Conservation (phyloP, 2,329 filamentous ascomycete species). For the Aspergillus sp. region DNA sequence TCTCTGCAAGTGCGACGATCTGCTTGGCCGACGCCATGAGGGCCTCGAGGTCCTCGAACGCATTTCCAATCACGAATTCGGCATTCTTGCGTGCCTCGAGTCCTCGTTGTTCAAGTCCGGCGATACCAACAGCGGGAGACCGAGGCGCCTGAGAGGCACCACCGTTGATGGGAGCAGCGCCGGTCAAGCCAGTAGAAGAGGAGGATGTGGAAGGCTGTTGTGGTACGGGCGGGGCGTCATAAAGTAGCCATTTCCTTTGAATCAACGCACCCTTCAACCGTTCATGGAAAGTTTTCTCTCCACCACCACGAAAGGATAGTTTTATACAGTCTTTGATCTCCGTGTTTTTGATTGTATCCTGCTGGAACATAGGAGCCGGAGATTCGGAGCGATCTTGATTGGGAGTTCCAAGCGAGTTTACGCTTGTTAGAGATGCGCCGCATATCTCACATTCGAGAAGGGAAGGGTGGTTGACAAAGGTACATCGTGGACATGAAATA, state of each 20-base stretch:
- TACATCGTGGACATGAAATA: slow-evolving; percentile 75
- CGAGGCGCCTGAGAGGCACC: slow-evolving; percentile 24
- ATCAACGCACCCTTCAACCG: slow-evolving; percentile 82
- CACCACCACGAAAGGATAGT: slow-evolving; percentile 84
- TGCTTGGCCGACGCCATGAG: slow-evolving; percentile 98
- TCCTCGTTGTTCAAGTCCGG: slow-evolving; percentile 82
- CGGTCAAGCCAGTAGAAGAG: slow-evolving; percentile 29
- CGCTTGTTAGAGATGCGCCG: slow-evolving; percentile 67
- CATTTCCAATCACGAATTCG: slow-evolving; percentile 84
- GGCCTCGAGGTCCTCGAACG: slow-evolving; percentile 94
- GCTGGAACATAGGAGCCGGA: slow-evolving; percentile 66
- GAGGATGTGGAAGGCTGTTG: slow-evolving; percentile 52
- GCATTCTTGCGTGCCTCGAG: slow-evolving; percentile 87
- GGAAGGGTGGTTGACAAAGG: slow-evolving; percentile 89
- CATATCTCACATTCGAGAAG: slow-evolving; percentile 87
- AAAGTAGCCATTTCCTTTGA: slow-evolving; percentile 92
- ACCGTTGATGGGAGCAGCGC: slow-evolving; percentile 18
- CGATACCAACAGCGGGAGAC: slow-evolving; percentile 76
- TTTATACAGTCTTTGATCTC: slow-evolving; percentile 77
- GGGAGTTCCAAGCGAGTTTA: slow-evolving; percentile 42
- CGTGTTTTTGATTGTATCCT: slow-evolving; percentile 45
- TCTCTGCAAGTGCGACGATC: slow-evolving; percentile 87
- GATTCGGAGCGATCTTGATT: slow-evolving; percentile 61
- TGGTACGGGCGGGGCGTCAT: slow-evolving; percentile 84
- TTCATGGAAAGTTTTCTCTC: slow-evolving; percentile 87